Evolutionary conservation across 2,329 filamentous ascomycete species (phyloP).

Genomic region (Penicillium sp.): DNA sequence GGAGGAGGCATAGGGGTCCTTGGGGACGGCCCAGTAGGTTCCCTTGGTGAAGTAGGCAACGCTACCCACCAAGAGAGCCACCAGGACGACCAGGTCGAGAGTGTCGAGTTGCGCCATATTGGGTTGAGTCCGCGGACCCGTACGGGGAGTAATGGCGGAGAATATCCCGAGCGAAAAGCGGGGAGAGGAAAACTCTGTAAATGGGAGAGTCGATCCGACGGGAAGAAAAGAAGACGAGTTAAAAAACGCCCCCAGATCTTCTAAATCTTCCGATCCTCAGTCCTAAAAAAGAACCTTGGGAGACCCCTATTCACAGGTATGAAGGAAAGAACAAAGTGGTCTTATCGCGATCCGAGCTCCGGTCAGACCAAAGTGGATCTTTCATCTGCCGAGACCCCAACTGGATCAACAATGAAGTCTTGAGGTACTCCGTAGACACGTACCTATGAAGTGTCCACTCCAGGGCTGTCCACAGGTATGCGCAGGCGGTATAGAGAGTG

Average conservation of each 20-base stretch:
- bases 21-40: constrained; percentile 74
- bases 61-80: constrained; percentile 76
- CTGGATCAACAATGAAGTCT: background rate
- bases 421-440: background rate
- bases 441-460: too few species aligned
- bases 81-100: constrained; percentile 87
- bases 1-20: constrained; percentile 80
- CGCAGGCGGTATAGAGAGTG: too few species aligned
- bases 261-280: background rate
- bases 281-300: background rate
- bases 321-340: constrained; percentile 18
- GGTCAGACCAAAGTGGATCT: constrained; percentile 16
- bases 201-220: background rate
- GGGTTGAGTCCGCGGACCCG: background rate
- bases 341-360: constrained; percentile 12
- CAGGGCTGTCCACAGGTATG: too few species aligned
- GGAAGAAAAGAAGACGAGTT: background rate
- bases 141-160: background rate
- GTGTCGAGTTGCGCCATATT: constrained; percentile 93
- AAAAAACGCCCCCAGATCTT: background rate
- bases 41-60: constrained; percentile 97
- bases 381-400: constrained; percentile 8
- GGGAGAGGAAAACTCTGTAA: background rate
- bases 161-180: constrained; percentile 1
- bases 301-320: constrained; percentile 10